Percentiles rank a stretch among this genome's conserved stretches.
phyloP scores from a whole-genome alignment of 2,329 filamentous ascomycete genomes.

The Botrytis fabae region DNA sequence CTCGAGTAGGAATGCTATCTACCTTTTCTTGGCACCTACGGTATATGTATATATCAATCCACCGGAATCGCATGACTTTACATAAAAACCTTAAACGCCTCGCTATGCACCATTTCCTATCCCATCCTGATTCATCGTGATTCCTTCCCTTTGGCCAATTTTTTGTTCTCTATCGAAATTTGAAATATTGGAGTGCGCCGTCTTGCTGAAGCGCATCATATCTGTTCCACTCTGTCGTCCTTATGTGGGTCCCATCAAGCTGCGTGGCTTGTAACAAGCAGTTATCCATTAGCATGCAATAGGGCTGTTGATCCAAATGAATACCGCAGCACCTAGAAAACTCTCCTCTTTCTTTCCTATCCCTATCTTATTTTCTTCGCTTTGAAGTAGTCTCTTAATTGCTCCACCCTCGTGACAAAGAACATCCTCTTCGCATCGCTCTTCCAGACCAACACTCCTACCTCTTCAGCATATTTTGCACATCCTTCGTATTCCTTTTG shows the following conservation, averaged over 20 bases:
- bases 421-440: constrained; percentile 79
- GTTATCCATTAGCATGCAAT: not conserved
- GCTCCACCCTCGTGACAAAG: constrained; percentile 89
- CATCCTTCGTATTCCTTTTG: constrained; percentile 69
- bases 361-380: constrained; percentile 54
- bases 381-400: constrained; percentile 78
- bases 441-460: constrained; percentile 87
- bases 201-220: not conserved
- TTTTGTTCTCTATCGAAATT: not conserved
- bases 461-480: constrained; percentile 78
- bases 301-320: not conserved
- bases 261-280: not conserved
- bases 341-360: not conserved
- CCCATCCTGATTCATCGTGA: not conserved
- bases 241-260: not conserved
- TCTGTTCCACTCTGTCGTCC: not conserved
- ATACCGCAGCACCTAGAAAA: not conserved
- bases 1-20: not conserved
- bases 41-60: not conserved
- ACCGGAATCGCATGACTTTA: not conserved
- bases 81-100: not conserved
- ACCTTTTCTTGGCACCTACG: not conserved
- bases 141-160: not conserved
- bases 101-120: constrained; percentile 10
- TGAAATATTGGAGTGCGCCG: not conserved